A percentile compares a stretch with the other conserved stretches of the same genome.
Evolutionary conservation across 106 monocot species (phyloP).

Genomic region (Apostasia ramifera): DNA sequence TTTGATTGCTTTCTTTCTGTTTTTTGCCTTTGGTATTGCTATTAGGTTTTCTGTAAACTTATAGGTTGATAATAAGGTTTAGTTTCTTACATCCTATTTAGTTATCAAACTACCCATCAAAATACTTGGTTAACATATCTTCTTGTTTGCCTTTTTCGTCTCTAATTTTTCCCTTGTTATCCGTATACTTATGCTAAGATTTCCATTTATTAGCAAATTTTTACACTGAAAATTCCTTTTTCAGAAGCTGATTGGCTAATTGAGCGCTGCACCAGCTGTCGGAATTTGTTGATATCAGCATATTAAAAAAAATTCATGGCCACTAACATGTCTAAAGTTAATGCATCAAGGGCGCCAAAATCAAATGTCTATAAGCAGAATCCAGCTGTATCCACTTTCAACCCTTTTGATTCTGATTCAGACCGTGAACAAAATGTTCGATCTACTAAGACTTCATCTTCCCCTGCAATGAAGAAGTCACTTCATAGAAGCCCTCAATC

Average conservation of each 20-base stretch:
- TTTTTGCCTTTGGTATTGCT: too few species aligned
- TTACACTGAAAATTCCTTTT: not conserved
- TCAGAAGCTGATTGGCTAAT: not conserved
- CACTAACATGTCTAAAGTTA: slow-evolving; percentile 8
- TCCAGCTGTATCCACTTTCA: slow-evolving; percentile 6
- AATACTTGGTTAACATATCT: not conserved
- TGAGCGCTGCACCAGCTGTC: not conserved
- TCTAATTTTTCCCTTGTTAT: not conserved
- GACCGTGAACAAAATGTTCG: slow-evolving; percentile 18
- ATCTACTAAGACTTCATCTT: slow-evolving; percentile 25
- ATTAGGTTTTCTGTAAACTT: too few species aligned
- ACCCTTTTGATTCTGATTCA: slow-evolving; percentile 69
- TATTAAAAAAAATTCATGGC: not conserved
- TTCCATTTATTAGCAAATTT: too few species aligned
- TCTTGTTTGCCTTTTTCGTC: not conserved
- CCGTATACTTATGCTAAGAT: too few species aligned
- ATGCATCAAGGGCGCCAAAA: slow-evolving; percentile 12
- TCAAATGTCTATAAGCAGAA: slow-evolving; percentile 13
- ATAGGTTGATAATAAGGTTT: too few species aligned
- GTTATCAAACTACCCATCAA: too few species aligned
- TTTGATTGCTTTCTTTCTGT: too few species aligned
- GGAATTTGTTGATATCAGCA: slow-evolving; percentile 4
- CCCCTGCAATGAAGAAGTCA: slow-evolving; percentile 4
- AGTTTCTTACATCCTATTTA: too few species aligned
- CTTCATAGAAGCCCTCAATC: not conserved